Evolutionary conservation across 805 yeast genomes (phyloP).

Genomic region (Ogataea zsoltii): DNA sequence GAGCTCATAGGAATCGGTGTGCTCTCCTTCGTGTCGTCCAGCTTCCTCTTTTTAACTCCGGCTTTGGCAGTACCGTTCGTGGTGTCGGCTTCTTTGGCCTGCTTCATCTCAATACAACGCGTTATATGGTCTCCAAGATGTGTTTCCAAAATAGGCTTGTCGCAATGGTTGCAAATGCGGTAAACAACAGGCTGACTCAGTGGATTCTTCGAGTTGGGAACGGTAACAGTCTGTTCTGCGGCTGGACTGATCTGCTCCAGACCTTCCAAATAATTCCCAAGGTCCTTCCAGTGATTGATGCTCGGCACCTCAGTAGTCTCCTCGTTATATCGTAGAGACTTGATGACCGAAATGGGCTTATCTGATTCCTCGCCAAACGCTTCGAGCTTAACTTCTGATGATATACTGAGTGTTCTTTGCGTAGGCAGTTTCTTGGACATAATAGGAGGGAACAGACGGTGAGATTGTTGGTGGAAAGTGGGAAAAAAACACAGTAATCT

Average conservation of each 20-base stretch:
- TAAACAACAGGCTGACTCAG: conserved; percentile 41
- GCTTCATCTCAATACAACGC: conserved; percentile 38
- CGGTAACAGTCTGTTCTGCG: conserved; percentile 2
- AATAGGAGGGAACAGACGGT: conserved; percentile 1
- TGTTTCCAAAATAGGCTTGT: conserved; percentile 43
- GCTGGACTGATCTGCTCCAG: conserved; percentile 21
- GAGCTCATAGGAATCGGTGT: conserved; percentile 28
- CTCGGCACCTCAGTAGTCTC: conserved; percentile 17
- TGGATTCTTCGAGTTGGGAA: conserved; percentile 32
- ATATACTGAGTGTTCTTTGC: conserved; percentile 16
- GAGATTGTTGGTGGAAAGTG: not conserved
- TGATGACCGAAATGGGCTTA: conserved; percentile 20
- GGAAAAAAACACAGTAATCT: no score
- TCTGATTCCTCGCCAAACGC: conserved; percentile 29
- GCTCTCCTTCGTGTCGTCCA: conserved; percentile 26
- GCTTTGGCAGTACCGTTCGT: conserved; percentile 12
- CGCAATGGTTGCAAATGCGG: conserved; percentile 49
- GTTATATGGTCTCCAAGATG: conserved; percentile 41
- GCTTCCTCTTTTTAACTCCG: conserved; percentile 29
- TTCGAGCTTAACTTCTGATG: conserved; percentile 26
- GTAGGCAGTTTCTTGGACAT: conserved; percentile 16
- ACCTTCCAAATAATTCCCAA: conserved; percentile 36
- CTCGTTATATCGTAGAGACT: conserved; percentile 11
- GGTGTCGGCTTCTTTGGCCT: conserved; percentile 15
- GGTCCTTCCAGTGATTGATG: conserved; percentile 37